Evolutionary conservation across 2,329 filamentous ascomycete species (phyloP), one percentile per base, ranked within the genome.

Genomic region (Cladosporium sphaerospermum): DNA sequence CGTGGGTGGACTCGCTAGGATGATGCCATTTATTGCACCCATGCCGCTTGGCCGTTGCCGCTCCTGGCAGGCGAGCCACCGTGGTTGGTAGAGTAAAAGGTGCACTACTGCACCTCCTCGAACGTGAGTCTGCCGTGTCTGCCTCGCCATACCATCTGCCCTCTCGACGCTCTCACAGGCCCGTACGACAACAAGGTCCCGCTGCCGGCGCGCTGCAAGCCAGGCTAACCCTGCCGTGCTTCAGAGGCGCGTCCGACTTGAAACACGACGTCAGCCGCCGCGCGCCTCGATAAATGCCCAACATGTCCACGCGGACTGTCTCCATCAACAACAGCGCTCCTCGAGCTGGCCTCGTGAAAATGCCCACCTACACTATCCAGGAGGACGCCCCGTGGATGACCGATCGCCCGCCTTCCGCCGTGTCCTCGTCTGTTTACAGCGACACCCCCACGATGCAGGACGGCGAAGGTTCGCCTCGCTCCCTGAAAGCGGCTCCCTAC

Each of bases 301-400:
- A 33, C 11, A 53, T 53, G 50, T 40, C 50, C 34, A 45, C 50
- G 19, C 43, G 50, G 31, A 53, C 50, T 7, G 50, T 53, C 4
- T 46, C 50, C 16, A 18, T 53, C 16, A 41, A 46, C 13, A 53
- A 45, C 36, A 46, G 36, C 36, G 43, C 45, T 23, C 45, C 44
- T 5, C 19, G 51, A 42, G 43, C 51, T 11, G 52, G 52, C 18
- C 44, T 54, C 19, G 41, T 68, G 62, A 61, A 69, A 61, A 56
- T 70, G 67, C 62, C 73, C 64, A 56, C 69, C 59, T 58, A 72
- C 69, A 63, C 65, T 57, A 65, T 67, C 46, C 60, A 62, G 42
- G 53, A 60, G 36, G 59, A 67, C 49, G 51, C 59, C 32, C 63
- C 63, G 19, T 63, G 44, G 70, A 53, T 58, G 36, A 37, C 36